phyloP scores from a whole-genome alignment of 768 basidiomycete species.

The Suillus alpinus region DNA sequence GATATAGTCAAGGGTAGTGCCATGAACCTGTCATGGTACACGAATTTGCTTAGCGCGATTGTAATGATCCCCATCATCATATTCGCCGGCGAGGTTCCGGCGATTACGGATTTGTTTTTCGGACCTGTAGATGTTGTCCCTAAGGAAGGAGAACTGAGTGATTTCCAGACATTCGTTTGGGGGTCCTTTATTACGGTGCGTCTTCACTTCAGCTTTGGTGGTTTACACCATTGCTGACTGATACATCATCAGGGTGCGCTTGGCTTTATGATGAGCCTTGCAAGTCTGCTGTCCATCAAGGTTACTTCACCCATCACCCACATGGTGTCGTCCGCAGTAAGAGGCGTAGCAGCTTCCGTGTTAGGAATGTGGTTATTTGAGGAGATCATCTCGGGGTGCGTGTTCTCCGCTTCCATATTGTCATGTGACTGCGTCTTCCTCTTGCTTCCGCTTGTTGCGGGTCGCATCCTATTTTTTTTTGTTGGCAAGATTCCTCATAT shows the following conservation, averaged over 20 bases:
- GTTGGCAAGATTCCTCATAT: neutral
- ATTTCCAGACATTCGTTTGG: constrained; percentile 66
- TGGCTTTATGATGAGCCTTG: constrained; percentile 94
- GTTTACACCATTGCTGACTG: constrained; percentile 1
- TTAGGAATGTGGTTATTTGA: constrained; percentile 78
- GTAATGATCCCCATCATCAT: constrained; percentile 72
- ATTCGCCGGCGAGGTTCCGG: constrained; percentile 72
- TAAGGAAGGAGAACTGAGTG: constrained; percentile 39
- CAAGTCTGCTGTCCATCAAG: constrained; percentile 91
- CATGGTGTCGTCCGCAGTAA: constrained; percentile 94
- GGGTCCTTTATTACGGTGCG: constrained; percentile 78
- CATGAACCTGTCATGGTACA: constrained; percentile 87
- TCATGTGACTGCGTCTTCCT: neutral
- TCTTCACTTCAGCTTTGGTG: constrained; percentile 3
- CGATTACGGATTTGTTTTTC: constrained; percentile 58
- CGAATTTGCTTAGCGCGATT: constrained; percentile 76
- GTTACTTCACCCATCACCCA: constrained; percentile 97
- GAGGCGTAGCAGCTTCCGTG: constrained; percentile 89
- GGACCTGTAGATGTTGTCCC: constrained; percentile 37
- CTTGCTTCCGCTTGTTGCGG: neutral
- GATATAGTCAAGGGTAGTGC: constrained; percentile 80
- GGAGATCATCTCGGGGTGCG: constrained; percentile 78
- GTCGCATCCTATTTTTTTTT: neutral
- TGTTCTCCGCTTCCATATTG: constrained; percentile 11
- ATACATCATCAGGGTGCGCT: constrained; percentile 60